Percentiles rank a stretch among this genome's conserved stretches.
phyloP scores from a whole-genome alignment of 1,284 basidiomycete genomes.

The Leccinum colubrinum region DNA sequence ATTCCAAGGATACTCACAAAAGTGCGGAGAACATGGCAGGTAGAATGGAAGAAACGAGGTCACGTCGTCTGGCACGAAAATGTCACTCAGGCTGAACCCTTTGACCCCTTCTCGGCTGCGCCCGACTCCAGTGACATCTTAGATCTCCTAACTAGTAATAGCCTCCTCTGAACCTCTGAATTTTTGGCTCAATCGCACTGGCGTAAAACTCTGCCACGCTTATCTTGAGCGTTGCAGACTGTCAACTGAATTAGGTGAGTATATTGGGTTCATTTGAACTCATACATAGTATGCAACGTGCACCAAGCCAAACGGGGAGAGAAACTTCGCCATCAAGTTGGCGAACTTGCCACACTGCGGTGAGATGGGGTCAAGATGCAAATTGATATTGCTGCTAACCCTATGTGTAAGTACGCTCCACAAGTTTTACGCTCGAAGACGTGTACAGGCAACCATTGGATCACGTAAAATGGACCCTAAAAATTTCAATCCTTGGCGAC shows the following conservation, averaged over 20 bases:
- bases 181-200: not conserved
- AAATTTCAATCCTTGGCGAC: not conserved
- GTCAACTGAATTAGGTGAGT: not conserved
- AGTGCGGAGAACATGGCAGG: slow-evolving; percentile 69
- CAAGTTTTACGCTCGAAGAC: not conserved
- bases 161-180: not conserved
- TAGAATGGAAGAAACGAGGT: slow-evolving; percentile 3
- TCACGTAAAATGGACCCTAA: not conserved
- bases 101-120: not conserved
- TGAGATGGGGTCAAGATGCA: not conserved
- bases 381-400: not conserved
- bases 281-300: not conserved
- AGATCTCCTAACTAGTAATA: not conserved
- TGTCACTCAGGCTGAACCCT: not conserved
- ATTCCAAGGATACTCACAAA: slow-evolving; percentile 51
- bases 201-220: not conserved
- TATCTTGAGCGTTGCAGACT: not conserved
- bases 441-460: not conserved
- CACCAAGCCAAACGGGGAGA: not conserved
- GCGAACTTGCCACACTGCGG: not conserved
- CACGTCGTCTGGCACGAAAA: not conserved
- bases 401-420: not conserved
- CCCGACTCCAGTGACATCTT: not conserved
- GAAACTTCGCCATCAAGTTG: not conserved
- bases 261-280: not conserved